Conservation (phyloP, 306 rosid species). For the Pachyrhizus erosus region DNA sequence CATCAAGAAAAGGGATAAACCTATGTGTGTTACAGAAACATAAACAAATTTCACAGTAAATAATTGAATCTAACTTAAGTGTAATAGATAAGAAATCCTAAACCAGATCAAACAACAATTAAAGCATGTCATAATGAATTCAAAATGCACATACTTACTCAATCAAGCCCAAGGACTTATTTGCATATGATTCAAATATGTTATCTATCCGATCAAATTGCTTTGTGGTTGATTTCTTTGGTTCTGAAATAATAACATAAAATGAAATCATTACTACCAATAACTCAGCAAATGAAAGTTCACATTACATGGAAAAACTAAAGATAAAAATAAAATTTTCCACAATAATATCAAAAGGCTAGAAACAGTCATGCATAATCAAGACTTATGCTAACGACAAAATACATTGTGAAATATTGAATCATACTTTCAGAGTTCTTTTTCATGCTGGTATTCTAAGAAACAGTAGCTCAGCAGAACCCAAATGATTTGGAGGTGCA, state of each 20-base stretch:
- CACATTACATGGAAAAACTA: not conserved
- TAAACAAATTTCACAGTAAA: constrained; percentile 8
- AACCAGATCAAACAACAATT: constrained; percentile 16
- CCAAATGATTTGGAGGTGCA: not conserved
- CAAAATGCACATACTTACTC: constrained; percentile 60
- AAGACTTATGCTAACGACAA: constrained; percentile 20
- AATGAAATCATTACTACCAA: constrained; percentile 29
- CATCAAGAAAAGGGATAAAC: not conserved
- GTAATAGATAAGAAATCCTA: not conserved
- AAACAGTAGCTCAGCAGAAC: not conserved
- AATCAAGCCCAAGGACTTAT: constrained; percentile 55
- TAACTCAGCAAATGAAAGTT: constrained; percentile 13
- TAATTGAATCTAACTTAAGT: constrained; percentile 4
- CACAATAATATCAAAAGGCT: not conserved
- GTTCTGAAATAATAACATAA: constrained; percentile 43
- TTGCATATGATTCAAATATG: constrained; percentile 56
- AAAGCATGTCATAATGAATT: constrained; percentile 25
- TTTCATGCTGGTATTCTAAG: not conserved
- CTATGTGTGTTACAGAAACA: not conserved
- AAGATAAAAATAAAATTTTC: not conserved
- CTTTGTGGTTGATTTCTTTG: constrained; percentile 57
- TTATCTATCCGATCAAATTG: constrained; percentile 50
- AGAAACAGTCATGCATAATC: constrained; percentile 10
- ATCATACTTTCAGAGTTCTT: constrained; percentile 15
- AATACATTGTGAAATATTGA: not conserved